Conservation (phyloP, 2,329 filamentous ascomycete genomes). For the Fusarium staphyleae region DNA sequence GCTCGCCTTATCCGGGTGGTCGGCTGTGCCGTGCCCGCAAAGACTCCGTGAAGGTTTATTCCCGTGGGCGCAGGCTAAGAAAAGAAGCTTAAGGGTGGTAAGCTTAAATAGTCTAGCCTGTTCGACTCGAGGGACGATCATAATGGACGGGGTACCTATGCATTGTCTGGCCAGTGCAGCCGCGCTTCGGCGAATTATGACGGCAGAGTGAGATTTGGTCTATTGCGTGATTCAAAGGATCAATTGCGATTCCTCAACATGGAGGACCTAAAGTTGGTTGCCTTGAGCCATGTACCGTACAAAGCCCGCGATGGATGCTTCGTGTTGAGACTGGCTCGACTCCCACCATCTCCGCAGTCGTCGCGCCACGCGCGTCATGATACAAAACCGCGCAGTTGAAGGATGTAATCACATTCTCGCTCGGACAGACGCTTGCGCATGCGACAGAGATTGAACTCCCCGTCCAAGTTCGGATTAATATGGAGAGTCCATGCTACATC, state of each 20-base stretch:
- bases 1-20: background rate
- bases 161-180: background rate
- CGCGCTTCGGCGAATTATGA: background rate
- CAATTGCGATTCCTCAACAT: background rate
- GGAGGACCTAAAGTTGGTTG: background rate
- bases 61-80: background rate
- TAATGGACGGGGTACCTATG: background rate
- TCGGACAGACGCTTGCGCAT: too few species aligned
- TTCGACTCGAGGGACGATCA: background rate
- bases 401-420: too few species aligned
- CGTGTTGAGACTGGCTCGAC: background rate
- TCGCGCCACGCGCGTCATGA: too few species aligned
- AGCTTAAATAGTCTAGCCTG: background rate
- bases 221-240: conserved; percentile 18
- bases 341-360: too few species aligned
- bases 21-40: background rate
- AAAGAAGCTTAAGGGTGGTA: background rate
- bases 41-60: background rate
- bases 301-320: background rate
- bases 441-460: too few species aligned
- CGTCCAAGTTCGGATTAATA: too few species aligned
- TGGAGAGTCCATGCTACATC: too few species aligned
- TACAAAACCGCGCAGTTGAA: too few species aligned
- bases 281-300: background rate
- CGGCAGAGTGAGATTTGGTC: background rate